A percentile compares a stretch with the other conserved stretches of the same genome.
These are phyloP conservation scores for Zopfia rhizophila DNA, from an alignment of 2,329 filamentous ascomycete species.

Conservation along the genomic window DNA sequence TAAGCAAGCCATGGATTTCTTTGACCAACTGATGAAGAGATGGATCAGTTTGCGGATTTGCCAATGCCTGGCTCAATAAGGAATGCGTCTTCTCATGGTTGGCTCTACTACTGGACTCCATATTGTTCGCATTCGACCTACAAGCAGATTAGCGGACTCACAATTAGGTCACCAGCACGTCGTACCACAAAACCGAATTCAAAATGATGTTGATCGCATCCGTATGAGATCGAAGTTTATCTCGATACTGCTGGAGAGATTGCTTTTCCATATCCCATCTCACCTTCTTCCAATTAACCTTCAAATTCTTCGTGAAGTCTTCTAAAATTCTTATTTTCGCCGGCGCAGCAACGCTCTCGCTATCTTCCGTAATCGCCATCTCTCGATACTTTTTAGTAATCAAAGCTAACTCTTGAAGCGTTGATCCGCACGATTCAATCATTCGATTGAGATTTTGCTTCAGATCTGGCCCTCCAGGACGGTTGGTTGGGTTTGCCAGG, in stretches of 20 bases:
- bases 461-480: conserved; percentile 3
- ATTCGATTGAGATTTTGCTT: conserved; percentile 9
- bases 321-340: too few relatives aligned
- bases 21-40: neutral
- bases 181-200: conserved; percentile 5
- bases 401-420: conserved; percentile 10
- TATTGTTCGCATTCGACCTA: neutral
- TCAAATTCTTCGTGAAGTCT: conserved; percentile 1
- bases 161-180: too few relatives aligned
- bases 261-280: conserved; percentile 15
- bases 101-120: neutral
- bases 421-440: conserved; percentile 6
- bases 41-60: neutral
- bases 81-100: conserved; percentile 11
- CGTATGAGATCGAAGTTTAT: conserved; percentile 8
- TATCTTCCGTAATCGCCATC: neutral
- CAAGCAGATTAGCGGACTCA: neutral
- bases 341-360: too few relatives aligned
- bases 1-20: neutral
- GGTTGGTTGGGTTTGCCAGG: neutral
- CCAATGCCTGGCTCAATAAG: conserved; percentile 1
- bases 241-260: conserved; percentile 11
- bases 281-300: conserved; percentile 14
- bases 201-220: conserved; percentile 13
- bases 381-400: conserved; percentile 14